These are phyloP conservation scores for Straminergon stramineum DNA, from an alignment of 225 moss, liverwort and hornwort genomes.

Conservation along the genomic window DNA sequence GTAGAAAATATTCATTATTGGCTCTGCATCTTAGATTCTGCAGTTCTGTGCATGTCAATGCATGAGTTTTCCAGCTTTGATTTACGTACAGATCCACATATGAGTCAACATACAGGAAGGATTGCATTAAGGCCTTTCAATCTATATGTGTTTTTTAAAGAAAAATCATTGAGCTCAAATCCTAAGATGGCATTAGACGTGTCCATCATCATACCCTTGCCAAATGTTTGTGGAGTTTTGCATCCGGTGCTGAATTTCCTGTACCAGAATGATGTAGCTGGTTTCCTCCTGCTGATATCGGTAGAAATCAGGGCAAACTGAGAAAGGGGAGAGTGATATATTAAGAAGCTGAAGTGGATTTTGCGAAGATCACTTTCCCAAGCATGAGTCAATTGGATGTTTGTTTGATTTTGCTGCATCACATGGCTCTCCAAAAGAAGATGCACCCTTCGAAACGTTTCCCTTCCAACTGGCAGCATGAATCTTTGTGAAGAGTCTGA, in stretches of 20 bases:
- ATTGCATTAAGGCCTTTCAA: neutral
- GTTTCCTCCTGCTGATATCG: neutral
- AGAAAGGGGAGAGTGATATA: constrained; percentile 8
- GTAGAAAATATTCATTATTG: neutral
- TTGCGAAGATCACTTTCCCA: neutral
- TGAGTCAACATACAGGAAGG: neutral
- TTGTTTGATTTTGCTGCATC: neutral
- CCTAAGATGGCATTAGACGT: neutral
- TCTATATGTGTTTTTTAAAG: neutral
- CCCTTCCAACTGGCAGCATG: neutral
- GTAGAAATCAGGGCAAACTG: neutral
- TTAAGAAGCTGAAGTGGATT: neutral
- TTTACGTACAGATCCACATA: too few relatives aligned
- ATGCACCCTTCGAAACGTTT: neutral
- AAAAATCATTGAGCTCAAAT: neutral
- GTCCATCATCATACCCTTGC: neutral
- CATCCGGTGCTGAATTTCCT: neutral
- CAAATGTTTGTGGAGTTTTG: neutral
- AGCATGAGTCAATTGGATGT: constrained; percentile 8
- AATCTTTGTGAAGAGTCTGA: neutral
- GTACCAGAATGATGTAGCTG: neutral
- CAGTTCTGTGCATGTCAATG: neutral
- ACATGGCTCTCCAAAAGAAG: neutral
- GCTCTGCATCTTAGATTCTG: neutral
- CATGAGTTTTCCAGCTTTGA: neutral